These are phyloP conservation scores for Setomelanomma holmii DNA, from an alignment of 2,329 filamentous ascomycete genomes.

Conservation along the genomic window DNA sequence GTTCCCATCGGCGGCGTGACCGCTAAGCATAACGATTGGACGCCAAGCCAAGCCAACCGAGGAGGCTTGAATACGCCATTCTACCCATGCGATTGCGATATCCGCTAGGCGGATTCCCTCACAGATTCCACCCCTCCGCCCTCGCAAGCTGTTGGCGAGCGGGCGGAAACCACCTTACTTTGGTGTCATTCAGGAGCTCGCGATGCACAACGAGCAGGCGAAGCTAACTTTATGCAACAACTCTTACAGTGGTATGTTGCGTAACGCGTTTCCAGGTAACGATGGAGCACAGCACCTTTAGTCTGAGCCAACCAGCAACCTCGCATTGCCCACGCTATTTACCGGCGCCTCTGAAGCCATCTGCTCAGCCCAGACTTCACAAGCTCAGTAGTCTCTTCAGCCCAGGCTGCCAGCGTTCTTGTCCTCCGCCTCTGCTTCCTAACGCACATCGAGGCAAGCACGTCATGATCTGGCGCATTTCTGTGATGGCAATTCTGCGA, in stretches of 20 bases:
- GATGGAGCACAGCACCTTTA: neutral
- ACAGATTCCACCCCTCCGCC: neutral
- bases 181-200: neutral
- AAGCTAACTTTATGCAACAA: neutral
- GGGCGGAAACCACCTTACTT: neutral
- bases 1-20: neutral
- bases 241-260: too few species aligned
- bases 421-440: constrained; percentile 17
- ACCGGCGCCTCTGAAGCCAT: constrained; percentile 25
- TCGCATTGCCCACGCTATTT: constrained; percentile 13
- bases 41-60: constrained; percentile 2
- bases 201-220: neutral
- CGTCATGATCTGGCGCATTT: constrained; percentile 27
- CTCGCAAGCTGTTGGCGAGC: neutral
- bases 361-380: constrained; percentile 36
- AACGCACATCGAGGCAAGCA: constrained; percentile 17
- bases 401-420: constrained; percentile 30
- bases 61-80: constrained; percentile 7
- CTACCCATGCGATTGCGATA: neutral
- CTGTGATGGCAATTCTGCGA: constrained; percentile 10
- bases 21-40: neutral
- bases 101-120: neutral
- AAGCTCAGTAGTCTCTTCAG: constrained; percentile 33
- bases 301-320: constrained; percentile 10
- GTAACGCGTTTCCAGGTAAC: too few species aligned